Evolutionary conservation across 2,329 filamentous ascomycete genomes (phyloP).

Genomic region (Aspergillus caelatus): DNA sequence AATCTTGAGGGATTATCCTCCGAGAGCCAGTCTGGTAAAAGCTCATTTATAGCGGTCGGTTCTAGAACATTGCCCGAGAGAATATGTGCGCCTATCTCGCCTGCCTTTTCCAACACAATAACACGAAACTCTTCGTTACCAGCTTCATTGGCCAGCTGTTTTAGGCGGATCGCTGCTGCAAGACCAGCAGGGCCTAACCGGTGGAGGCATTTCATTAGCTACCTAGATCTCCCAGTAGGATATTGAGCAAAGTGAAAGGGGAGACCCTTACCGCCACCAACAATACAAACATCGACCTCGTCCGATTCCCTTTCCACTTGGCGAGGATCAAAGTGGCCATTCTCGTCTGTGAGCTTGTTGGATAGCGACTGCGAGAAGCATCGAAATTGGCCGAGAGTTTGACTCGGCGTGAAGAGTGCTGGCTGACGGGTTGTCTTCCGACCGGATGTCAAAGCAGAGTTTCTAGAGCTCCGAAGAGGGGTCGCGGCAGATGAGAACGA

Average conservation of each 20-base stretch:
- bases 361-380: constrained; percentile 49
- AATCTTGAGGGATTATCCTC: constrained; percentile 88
- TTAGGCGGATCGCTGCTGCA: constrained; percentile 88
- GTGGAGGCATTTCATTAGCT: not conserved
- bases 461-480: constrained; percentile 22
- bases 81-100: constrained; percentile 92
- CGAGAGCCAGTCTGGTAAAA: constrained; percentile 90
- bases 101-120: constrained; percentile 89
- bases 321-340: constrained; percentile 66
- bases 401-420: constrained; percentile 21
- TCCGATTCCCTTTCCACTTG: constrained; percentile 84
- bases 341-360: constrained; percentile 47
- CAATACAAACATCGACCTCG: constrained; percentile 93
- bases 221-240: not conserved
- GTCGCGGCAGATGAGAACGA: constrained; percentile 26
- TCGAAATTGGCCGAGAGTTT: constrained; percentile 36
- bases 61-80: constrained; percentile 95
- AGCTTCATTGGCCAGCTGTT: constrained; percentile 91
- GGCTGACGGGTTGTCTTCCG: constrained; percentile 24
- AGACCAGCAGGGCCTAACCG: constrained; percentile 78
- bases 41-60: constrained; percentile 82
- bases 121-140: constrained; percentile 97
- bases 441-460: constrained; percentile 22
- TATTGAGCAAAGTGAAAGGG: not conserved
- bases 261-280: constrained; percentile 71